Evolutionary conservation across 2,329 filamentous ascomycete genomes (phyloP).

Genomic region (Sordariomycetes sp.): DNA sequence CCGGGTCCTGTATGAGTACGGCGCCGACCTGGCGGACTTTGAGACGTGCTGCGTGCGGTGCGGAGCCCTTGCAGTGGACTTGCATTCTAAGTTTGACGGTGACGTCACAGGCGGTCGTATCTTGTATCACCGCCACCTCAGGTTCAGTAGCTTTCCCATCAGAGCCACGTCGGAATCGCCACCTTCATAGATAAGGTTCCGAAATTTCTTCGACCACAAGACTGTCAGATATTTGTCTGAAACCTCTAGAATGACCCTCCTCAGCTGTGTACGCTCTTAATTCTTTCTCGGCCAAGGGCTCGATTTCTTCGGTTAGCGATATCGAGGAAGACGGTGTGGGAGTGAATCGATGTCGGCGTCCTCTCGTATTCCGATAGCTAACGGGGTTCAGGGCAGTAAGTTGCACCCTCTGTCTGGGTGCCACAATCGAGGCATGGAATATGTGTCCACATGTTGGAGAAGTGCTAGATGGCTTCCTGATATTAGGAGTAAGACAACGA

Average conservation of each 20-base stretch:
- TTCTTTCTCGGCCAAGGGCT: neutral
- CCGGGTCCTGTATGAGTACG: constrained; percentile 14
- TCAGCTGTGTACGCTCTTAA: neutral
- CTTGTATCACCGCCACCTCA: no score
- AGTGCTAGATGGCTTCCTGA: neutral
- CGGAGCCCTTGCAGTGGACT: no score
- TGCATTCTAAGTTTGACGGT: no score
- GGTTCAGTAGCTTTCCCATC: neutral
- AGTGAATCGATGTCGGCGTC: neutral
- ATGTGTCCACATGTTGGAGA: neutral
- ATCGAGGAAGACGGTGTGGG: neutral
- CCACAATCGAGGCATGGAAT: neutral
- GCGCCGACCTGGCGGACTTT: constrained; percentile 18
- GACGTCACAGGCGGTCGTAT: no score
- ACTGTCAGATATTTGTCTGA: neutral
- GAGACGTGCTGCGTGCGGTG: no score
- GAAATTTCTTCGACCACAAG: neutral
- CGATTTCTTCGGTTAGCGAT: neutral
- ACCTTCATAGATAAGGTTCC: neutral
- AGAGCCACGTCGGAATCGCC: neutral
- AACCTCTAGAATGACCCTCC: neutral
- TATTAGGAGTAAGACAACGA: neutral
- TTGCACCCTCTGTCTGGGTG: neutral
- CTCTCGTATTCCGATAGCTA: neutral
- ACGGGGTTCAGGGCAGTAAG: neutral